Base-by-base conservation (phyloP, 441 rosid species). In the Adansonia madagascariensis region DNA sequence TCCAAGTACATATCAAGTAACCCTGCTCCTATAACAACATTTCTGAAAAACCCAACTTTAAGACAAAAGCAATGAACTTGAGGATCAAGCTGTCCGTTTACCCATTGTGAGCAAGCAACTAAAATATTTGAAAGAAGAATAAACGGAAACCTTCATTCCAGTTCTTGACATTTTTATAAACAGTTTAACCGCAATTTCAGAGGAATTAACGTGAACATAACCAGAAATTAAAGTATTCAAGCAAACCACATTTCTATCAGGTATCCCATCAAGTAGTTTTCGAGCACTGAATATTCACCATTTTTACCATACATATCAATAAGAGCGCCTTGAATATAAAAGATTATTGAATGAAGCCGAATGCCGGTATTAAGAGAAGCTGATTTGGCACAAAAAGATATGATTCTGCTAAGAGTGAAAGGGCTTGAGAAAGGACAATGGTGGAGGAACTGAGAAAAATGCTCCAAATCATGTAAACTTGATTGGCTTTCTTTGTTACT, bases 1-100 rank as follows among this genome's bases (percentile, higher is more conserved):
- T 82, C 82, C 4, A 80, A 75, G 77, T 80, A 83, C 87, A 79
- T 80, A 73, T 83, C 81, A 61, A 83, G 47, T 73, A 87, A 74
- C 49, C 73, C 72, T 3, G 85, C 78, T 47, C 78, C 75, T 1
- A 83, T 75, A 35, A 77, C 81, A 53, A 77, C 81, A 46, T 83
- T 77, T 44, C 55, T 4, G 24, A 44, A 24, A 77, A 46, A 39
- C 86, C 84, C 20, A 60, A 31, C 71, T 82, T 87, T 73, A 71
- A 66, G 84, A 39, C 61, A 73, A 15, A 79, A 63, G 27, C 82
- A 69, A 79, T 87, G 84, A 60, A 75, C 78, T 82, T 80, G 85
- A 56, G 66, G 62, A 53, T 83, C 86, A 27, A 85, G 65, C 14
- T 35, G 74, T 39, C 63, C 60, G 7, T 49, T 78, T 77, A 77